Evolutionary conservation across 176 grass and related monocot genomes (phyloP).

Genomic region (Triticum timopheevii): DNA sequence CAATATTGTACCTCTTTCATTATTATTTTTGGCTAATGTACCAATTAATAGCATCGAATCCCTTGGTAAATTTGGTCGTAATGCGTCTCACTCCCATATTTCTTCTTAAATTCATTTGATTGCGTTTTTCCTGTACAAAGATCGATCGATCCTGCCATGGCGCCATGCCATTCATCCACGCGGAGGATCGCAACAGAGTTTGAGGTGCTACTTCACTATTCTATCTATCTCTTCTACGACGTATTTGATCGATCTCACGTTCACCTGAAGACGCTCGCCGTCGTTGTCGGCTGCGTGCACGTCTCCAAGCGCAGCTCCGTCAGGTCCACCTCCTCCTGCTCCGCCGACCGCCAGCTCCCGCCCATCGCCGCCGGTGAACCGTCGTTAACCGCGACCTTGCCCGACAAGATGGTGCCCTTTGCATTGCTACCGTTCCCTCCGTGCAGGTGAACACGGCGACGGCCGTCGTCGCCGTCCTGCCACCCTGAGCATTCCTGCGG

Average conservation of each 20-base stretch:
- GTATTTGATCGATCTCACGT: neutral
- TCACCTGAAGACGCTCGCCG: conserved; percentile 19
- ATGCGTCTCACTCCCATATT: too few species aligned
- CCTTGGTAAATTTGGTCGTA: too few species aligned
- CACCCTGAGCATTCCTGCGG: conserved; percentile 29
- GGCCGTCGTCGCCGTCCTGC: neutral
- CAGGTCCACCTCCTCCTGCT: conserved; percentile 76
- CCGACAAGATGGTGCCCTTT: conserved; percentile 24
- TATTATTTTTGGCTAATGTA: too few species aligned
- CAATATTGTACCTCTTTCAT: too few species aligned
- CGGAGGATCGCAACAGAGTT: neutral
- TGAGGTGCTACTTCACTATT: neutral
- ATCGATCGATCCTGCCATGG: neutral
- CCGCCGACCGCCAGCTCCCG: conserved; percentile 36
- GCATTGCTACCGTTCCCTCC: neutral
- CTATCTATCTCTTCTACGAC: neutral
- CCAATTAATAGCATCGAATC: too few species aligned
- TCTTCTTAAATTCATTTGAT: neutral
- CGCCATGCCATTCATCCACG: too few species aligned
- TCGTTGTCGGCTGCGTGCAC: conserved; percentile 47
- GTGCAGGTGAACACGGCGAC: neutral
- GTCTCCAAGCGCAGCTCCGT: conserved; percentile 76
- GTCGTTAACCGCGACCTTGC: conserved; percentile 30
- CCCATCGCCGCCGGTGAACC: conserved; percentile 27
- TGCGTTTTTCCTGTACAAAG: neutral